Percentiles rank a stretch among this genome's conserved stretches.
These are phyloP conservation scores for Oxytropis ochrocephala DNA, from an alignment of 306 rosid genomes.

Conservation along the genomic window DNA sequence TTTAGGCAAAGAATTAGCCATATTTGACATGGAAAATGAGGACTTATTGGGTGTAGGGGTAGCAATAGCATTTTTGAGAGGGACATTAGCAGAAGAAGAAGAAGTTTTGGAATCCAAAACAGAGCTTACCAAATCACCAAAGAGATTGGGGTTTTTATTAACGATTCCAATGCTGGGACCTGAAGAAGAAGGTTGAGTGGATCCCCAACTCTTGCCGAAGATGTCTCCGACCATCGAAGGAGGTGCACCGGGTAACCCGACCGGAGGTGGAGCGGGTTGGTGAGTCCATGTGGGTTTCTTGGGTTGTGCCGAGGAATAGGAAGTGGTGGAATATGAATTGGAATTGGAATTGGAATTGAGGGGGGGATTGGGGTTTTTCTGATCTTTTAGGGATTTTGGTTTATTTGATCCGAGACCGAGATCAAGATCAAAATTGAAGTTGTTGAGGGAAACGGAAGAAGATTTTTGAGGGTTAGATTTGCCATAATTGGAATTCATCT, in stretches of 20 bases:
- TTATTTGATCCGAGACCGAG: conserved; percentile 73
- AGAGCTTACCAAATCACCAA: conserved; percentile 81
- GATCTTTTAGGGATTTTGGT: conserved; percentile 76
- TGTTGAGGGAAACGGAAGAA: conserved; percentile 48
- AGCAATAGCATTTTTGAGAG: conserved; percentile 46
- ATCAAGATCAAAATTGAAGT: conserved; percentile 83
- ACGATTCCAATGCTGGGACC: conserved; percentile 40
- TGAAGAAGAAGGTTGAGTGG: conserved; percentile 33
- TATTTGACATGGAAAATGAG: conserved; percentile 65
- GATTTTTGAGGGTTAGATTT: conserved; percentile 22
- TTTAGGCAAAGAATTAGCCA: conserved; percentile 70
- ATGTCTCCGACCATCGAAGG: conserved; percentile 92
- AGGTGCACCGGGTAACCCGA: conserved; percentile 42
- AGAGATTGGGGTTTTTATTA: conserved; percentile 76
- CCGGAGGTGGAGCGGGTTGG: conserved; percentile 53
- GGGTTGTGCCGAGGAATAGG: conserved; percentile 45
- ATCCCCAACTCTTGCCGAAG: conserved; percentile 78
- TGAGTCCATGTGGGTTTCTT: conserved; percentile 78
- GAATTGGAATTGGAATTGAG: conserved; percentile 36
- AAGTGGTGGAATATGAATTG: conserved; percentile 30
- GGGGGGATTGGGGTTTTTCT: conserved; percentile 53
- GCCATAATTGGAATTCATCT: conserved; percentile 39
- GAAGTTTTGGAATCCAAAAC: conserved; percentile 47
- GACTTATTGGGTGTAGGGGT: conserved; percentile 22
- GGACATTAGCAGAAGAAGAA: conserved; percentile 27